Percentiles rank a stretch among this genome's conserved stretches.
Conservation (phyloP, 441 rosid genomes). For the Arabidopsis lyrata region DNA sequence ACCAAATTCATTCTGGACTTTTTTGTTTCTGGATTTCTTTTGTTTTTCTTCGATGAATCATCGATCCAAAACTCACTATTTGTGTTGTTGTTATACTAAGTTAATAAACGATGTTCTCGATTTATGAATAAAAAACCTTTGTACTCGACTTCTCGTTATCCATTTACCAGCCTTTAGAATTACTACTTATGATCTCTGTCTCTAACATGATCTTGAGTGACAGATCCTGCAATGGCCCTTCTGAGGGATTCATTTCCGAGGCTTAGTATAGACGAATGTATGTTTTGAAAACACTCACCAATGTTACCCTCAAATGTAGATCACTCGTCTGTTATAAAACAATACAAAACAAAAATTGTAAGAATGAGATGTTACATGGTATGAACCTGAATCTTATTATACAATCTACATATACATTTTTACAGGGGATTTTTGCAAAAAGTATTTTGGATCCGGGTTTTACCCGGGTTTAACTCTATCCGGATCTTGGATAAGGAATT, state of each 20-base stretch:
- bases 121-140: neutral
- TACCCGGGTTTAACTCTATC: too few species aligned
- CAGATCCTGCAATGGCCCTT: neutral
- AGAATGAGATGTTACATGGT: too few species aligned
- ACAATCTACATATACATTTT: too few species aligned
- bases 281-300: neutral
- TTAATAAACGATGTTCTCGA: conserved; percentile 1
- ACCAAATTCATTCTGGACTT: conserved; percentile 17
- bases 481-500: too few species aligned
- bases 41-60: neutral
- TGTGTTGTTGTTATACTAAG: conserved; percentile 3
- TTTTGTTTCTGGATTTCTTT: conserved; percentile 17
- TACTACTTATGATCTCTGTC: neutral
- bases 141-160: neutral
- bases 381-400: too few species aligned
- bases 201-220: conserved; percentile 5
- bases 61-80: neutral
- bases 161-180: neutral
- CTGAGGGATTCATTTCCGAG: neutral
- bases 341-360: too few species aligned
- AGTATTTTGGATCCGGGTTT: too few species aligned
- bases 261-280: neutral
- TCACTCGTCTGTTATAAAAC: neutral
- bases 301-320: neutral
- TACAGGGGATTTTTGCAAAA: too few species aligned